Percentiles rank a stretch among this genome's conserved stretches.
Evolutionary conservation across 1,139 yeast genomes (phyloP).

Genomic region (Taiozyma onychis): DNA sequence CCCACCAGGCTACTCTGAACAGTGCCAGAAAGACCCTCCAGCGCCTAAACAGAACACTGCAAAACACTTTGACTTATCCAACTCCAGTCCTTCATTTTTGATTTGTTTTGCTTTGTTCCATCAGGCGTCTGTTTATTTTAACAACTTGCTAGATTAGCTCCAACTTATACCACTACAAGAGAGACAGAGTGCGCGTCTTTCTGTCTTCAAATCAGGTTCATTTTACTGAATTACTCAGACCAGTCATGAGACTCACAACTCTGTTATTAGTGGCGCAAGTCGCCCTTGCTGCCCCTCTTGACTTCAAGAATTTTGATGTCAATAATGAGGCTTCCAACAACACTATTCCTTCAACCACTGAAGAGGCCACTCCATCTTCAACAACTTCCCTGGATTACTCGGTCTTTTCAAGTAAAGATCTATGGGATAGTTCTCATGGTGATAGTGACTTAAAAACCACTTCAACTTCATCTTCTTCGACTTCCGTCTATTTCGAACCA

Average conservation of each 20-base stretch:
- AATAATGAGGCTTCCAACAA: neutral
- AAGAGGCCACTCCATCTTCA: neutral
- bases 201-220: neutral
- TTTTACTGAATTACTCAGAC: neutral
- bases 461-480: neutral
- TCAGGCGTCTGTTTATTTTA: neutral
- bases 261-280: conserved; percentile 13
- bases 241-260: conserved; percentile 11
- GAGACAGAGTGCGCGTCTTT: neutral
- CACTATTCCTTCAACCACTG: neutral
- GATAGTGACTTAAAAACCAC: neutral
- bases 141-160: neutral
- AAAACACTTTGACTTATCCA: neutral
- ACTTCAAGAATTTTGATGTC: conserved; percentile 2
- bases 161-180: neutral
- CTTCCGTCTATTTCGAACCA: neutral
- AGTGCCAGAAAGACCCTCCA: neutral
- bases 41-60: neutral
- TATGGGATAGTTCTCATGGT: neutral
- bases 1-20: neutral
- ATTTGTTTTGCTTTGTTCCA: neutral
- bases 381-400: neutral
- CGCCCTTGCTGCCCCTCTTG: conserved; percentile 16
- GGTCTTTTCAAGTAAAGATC: neutral
- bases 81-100: conserved; percentile 7